These are phyloP conservation scores for Otatea glauca DNA, from an alignment of 176 grass and related monocot genomes.

Conservation along the genomic window DNA sequence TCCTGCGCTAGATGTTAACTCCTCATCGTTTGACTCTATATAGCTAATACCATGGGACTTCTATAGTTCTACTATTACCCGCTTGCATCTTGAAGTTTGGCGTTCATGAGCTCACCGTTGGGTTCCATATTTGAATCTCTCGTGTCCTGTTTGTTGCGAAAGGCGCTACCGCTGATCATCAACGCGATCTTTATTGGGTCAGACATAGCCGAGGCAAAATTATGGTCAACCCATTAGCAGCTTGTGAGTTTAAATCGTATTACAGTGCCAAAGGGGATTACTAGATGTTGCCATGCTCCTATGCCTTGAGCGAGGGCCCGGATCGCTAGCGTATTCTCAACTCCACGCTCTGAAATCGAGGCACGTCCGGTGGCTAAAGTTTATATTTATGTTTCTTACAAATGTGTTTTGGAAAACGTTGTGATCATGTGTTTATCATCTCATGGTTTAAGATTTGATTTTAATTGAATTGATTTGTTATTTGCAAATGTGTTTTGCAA, in stretches of 20 bases:
- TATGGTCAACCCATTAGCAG: not conserved
- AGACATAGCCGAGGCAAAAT: not conserved
- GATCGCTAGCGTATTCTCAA: too few relatives aligned
- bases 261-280: not conserved
- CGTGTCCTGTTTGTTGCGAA: not conserved
- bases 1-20: slow-evolving; percentile 42
- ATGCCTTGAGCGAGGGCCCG: too few relatives aligned
- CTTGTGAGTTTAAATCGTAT: not conserved
- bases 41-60: slow-evolving; percentile 48
- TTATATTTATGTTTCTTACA: too few relatives aligned
- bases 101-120: not conserved
- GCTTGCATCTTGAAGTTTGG: not conserved
- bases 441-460: too few relatives aligned
- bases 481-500: too few relatives aligned
- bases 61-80: not conserved
- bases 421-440: too few relatives aligned
- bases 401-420: too few relatives aligned
- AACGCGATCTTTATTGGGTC: not conserved
- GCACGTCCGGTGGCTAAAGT: too few relatives aligned
- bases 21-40: slow-evolving; percentile 35
- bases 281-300: too few relatives aligned
- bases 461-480: too few relatives aligned
- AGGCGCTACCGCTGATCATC: not conserved
- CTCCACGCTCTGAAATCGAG: too few relatives aligned
- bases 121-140: not conserved